Base-by-base conservation (phyloP, 164 flowering plant species). In the Buxus sempervirens region DNA sequence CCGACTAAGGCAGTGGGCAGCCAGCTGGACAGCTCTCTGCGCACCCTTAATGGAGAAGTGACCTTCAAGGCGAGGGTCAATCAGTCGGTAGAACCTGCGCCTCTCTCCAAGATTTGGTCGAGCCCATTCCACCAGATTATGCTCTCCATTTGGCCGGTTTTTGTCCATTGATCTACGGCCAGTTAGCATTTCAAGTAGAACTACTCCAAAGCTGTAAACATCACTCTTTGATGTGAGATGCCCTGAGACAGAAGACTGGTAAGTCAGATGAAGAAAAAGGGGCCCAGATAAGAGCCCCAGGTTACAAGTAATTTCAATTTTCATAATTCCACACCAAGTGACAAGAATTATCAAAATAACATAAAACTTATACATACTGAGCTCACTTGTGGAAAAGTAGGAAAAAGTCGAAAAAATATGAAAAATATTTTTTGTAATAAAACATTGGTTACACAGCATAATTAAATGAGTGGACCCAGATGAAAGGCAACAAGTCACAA, bases 121-220 rank as follows among this genome's bases (percentile, higher is more conserved):
- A 12, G 87, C 85, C 87, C 87, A 83, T 61, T 79, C 85, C 23
- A 83, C 87, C 24, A 83, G 78, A 72, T 83, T 83, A 36, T 83
- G 87, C 66, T 83, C 85, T 49, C 87, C 84, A 62, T 77, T 82
- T 41, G 87, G 87, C 4, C 87, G 75, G 67, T 76, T 81, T 69
- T 83, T 83, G 72, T 83, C 87, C 85, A 83, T 81, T 28, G 87
- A 83, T 73, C 87, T 77, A 54, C 87, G 61, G 49, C 87, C 87
- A 18, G 85, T 83, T 21, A 83, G 60, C 80, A 83, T 78, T 53
- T 83, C 87, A 36, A 83, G 82, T 21, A 83, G 68, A 58, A 83
- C 86, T 20, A 83, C 86, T n/a, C 84, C 86, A 56, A 83, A 81
- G 71, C 86, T 83, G 67, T 83, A 83, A 5, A 83, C 82, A 64